Conservation (phyloP, 768 basidiomycete species). For the Chlorophyllum brunneum region DNA sequence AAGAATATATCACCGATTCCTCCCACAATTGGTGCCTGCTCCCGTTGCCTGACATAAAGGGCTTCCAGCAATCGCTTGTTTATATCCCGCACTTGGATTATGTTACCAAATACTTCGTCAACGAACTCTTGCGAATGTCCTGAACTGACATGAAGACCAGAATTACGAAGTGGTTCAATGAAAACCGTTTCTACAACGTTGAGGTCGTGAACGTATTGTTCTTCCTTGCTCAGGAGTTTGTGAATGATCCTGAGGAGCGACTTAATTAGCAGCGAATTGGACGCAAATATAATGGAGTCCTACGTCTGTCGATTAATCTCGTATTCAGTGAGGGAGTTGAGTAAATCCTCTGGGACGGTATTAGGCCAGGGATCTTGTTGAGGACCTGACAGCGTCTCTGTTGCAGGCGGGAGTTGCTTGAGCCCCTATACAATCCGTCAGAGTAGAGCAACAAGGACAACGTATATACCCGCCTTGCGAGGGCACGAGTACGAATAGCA, state of each 20-base stretch:
- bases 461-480: slow-evolving; percentile 42
- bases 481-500: slow-evolving; percentile 88
- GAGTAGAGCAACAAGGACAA: not conserved
- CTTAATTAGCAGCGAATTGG: not conserved
- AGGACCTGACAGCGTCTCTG: slow-evolving; percentile 36
- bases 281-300: slow-evolving; percentile 14
- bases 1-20: slow-evolving; percentile 88
- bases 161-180: slow-evolving; percentile 42
- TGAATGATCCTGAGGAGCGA: slow-evolving; percentile 59
- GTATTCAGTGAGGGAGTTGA: slow-evolving; percentile 55
- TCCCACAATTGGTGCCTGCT: slow-evolving; percentile 79
- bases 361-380: slow-evolving; percentile 49
- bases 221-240: slow-evolving; percentile 87
- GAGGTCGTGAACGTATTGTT: slow-evolving; percentile 86
- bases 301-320: slow-evolving; percentile 84
- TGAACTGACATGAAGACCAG: slow-evolving; percentile 41
- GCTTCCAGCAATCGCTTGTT: slow-evolving; percentile 78
- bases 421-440: slow-evolving; percentile 19
- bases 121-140: slow-evolving; percentile 78
- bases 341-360: slow-evolving; percentile 36
- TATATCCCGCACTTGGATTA: slow-evolving; percentile 77
- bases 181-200: slow-evolving; percentile 74
- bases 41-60: slow-evolving; percentile 80
- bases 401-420: slow-evolving; percentile 20
- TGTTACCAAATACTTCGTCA: slow-evolving; percentile 85